Evolutionary conservation across 2,329 filamentous ascomycete genomes (phyloP).

Genomic region (Botryotinia globosa): DNA sequence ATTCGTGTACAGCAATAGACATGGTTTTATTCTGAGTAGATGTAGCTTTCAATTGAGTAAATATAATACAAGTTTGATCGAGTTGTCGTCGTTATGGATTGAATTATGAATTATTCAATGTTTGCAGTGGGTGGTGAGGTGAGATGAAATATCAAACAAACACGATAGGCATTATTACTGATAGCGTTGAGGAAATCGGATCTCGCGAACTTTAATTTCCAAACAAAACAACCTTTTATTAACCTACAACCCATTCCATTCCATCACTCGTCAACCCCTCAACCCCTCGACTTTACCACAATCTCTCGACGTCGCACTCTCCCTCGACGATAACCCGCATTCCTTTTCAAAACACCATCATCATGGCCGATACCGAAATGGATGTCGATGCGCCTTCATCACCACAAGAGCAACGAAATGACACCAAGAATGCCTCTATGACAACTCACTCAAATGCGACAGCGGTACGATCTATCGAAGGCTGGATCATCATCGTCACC

Average conservation of each 20-base stretch:
- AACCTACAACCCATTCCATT: not conserved
- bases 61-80: not conserved
- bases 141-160: not conserved
- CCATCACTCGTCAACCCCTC: not conserved
- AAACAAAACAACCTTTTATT: not conserved
- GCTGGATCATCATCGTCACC: slow-evolving; percentile 84
- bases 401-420: slow-evolving; percentile 49
- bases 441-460: slow-evolving; percentile 71
- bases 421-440: slow-evolving; percentile 61
- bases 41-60: not conserved
- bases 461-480: slow-evolving; percentile 82
- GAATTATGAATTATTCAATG: not conserved
- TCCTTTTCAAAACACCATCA: slow-evolving; percentile 16
- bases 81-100: not conserved
- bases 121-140: not conserved
- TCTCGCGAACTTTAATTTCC: slow-evolving; percentile 14
- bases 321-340: not conserved
- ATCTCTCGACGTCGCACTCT: not conserved
- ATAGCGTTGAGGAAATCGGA: not conserved
- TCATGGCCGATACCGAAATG: slow-evolving; percentile 48
- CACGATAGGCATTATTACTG: not conserved
- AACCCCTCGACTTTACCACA: not conserved
- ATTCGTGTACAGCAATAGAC: not conserved
- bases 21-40: not conserved
- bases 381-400: slow-evolving; percentile 40